These are phyloP conservation scores for Blastobotrys terrestris DNA, from an alignment of 805 yeast genomes.

Conservation along the genomic window DNA sequence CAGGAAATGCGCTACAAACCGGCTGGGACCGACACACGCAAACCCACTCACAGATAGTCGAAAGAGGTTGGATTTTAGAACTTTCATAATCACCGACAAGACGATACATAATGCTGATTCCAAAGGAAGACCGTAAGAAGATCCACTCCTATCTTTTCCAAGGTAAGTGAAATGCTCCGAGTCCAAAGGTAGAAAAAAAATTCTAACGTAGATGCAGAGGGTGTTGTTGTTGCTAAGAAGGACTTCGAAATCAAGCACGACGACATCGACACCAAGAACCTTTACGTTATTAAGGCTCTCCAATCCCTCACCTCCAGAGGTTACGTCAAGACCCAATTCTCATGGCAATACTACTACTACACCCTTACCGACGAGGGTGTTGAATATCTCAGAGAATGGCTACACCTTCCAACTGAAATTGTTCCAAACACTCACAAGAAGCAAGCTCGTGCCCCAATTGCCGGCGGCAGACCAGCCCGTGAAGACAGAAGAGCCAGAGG, in stretches of 20 bases:
- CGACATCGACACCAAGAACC: constrained; percentile 96
- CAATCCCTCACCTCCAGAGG: constrained; percentile 99
- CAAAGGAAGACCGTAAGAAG: constrained; percentile 99
- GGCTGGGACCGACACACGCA: background rate
- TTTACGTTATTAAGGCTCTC: constrained; percentile 96
- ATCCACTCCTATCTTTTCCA: constrained; percentile 98
- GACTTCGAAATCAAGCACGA: constrained; percentile 98
- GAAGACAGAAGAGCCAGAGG: constrained; percentile 54
- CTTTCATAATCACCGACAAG: constrained; percentile 1
- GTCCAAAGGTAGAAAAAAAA: background rate
- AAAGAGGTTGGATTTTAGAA: background rate
- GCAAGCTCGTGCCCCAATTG: constrained; percentile 76
- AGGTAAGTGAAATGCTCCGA: constrained; percentile 34
- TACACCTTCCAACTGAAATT: constrained; percentile 97
- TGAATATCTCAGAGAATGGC: constrained; percentile 95
- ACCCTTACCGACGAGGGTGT: constrained; percentile 99
- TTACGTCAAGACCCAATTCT: constrained; percentile 98
- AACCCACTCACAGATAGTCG: background rate
- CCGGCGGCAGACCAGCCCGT: constrained; percentile 30
- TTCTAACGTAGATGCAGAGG: constrained; percentile 50
- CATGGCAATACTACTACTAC: constrained; percentile 99
- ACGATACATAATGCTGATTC: constrained; percentile 83
- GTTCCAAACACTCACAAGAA: constrained; percentile 97
- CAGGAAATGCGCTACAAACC: background rate
- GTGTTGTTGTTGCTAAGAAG: constrained; percentile 99